phyloP scores from a whole-genome alignment of 352 stramenopile species.

The Phytophthora parvispora region DNA sequence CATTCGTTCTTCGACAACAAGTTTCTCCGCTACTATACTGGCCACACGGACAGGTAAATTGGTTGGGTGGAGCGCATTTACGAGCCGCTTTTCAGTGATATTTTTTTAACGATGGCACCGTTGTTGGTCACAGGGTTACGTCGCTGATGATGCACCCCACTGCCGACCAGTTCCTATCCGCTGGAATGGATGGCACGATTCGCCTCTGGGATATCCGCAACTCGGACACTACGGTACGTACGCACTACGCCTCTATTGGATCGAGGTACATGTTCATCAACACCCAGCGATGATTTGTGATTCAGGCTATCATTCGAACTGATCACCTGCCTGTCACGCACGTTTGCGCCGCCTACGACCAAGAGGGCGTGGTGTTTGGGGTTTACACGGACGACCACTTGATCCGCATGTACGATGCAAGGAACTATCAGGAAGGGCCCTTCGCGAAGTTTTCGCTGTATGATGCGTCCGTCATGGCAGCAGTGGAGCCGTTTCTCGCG shows the following conservation, averaged over 20 bases:
- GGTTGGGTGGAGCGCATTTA: neutral
- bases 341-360: constrained; percentile 84
- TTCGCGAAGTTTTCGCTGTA: constrained; percentile 92
- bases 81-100: neutral
- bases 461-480: constrained; percentile 70
- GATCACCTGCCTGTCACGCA: constrained; percentile 73
- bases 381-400: constrained; percentile 90
- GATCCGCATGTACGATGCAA: constrained; percentile 91
- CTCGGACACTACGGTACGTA: constrained; percentile 64
- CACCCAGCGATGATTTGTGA: neutral
- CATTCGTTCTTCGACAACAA: constrained; percentile 93
- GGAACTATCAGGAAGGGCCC: constrained; percentile 89
- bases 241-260: neutral
- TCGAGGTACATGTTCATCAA: neutral
- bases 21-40: constrained; percentile 90
- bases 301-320: constrained; percentile 69
- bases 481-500: constrained; percentile 73
- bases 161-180: constrained; percentile 87
- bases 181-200: constrained; percentile 80
- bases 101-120: neutral
- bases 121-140: constrained; percentile 59
- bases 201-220: constrained; percentile 85
- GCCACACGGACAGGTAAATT: constrained; percentile 74
- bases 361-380: constrained; percentile 87
- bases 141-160: constrained; percentile 91